Evolutionary conservation across 139 green algal species (phyloP).

Genomic region (Chlamydomonas sp.): DNA sequence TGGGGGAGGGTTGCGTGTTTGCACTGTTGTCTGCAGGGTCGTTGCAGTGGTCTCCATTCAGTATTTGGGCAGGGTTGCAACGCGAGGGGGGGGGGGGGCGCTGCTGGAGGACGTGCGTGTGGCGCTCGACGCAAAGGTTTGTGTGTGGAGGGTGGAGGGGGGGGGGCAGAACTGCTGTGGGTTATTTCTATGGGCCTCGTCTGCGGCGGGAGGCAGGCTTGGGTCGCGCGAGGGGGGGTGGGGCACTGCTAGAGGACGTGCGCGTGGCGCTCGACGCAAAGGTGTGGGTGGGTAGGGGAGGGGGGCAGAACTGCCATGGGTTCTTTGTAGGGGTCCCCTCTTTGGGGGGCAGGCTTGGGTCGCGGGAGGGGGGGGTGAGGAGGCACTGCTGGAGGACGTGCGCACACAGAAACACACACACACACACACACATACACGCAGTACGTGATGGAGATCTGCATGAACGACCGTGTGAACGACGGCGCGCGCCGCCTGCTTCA

Average conservation of each 20-base stretch:
- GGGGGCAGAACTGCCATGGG: too few relatives aligned
- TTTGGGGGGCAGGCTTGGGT: too few relatives aligned
- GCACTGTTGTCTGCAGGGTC: neutral
- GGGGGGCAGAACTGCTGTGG: too few relatives aligned
- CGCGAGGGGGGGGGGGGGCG: conserved; percentile 36
- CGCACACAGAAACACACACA: too few relatives aligned
- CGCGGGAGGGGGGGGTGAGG: too few relatives aligned
- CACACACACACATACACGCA: neutral
- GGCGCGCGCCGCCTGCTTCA: conserved; percentile 52
- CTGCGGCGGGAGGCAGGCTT: too few relatives aligned
- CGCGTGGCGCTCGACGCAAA: neutral
- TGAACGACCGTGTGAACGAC: conserved; percentile 51
- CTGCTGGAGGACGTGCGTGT: conserved; percentile 45
- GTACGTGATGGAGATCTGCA: conserved; percentile 48
- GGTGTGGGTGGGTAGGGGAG: too few relatives aligned
- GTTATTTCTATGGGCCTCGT: too few relatives aligned
- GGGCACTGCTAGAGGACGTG: conserved; percentile 49
- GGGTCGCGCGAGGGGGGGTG: conserved; percentile 31
- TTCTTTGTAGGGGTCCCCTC: too few relatives aligned
- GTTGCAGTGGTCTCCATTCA: neutral
- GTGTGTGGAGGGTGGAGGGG: too few relatives aligned
- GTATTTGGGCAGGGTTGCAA: too few relatives aligned
- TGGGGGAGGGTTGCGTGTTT: neutral
- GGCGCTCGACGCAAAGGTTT: neutral
- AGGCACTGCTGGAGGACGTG: too few relatives aligned